Percentiles rank a stretch among this genome's conserved stretches.
These are phyloP conservation scores for Eimeria tenella DNA, from an alignment of 169 alveolate species.

Conservation along the genomic window DNA sequence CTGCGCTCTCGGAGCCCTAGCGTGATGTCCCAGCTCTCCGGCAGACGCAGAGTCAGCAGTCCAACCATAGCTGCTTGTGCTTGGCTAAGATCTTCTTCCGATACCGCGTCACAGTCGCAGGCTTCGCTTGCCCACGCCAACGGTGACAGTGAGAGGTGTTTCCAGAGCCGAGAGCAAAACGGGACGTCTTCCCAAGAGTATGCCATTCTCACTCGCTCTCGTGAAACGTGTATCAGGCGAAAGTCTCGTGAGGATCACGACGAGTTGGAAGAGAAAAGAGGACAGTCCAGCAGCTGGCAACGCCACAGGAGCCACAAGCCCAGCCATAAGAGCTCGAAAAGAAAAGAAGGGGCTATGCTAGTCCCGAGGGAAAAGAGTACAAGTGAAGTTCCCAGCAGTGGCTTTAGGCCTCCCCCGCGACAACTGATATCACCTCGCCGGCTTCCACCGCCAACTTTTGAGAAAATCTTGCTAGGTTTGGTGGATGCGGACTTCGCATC, in stretches of 20 bases:
- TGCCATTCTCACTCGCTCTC: conserved; percentile 1
- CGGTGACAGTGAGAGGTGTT: not conserved
- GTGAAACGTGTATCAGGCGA: not conserved
- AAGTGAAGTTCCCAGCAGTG: not conserved
- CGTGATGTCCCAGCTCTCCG: conserved; percentile 32
- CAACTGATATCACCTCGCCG: conserved; percentile 57
- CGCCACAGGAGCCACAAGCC: conserved; percentile 25
- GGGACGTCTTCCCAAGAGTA: not conserved
- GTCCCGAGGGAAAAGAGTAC: not conserved
- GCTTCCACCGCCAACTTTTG: conserved; percentile 75
- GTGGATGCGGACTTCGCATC: conserved; percentile 35
- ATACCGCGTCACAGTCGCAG: not conserved
- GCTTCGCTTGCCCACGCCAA: not conserved
- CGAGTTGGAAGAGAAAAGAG: not conserved
- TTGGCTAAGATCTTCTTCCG: conserved; percentile 30
- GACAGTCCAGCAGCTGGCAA: conserved; percentile 23
- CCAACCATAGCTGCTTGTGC: conserved; percentile 53
- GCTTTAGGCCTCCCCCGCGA: conserved; percentile 17
- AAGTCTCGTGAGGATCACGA: not conserved
- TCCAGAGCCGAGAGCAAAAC: not conserved
- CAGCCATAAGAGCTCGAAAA: not conserved
- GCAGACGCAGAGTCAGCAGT: conserved; percentile 56
- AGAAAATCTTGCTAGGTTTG: conserved; percentile 64
- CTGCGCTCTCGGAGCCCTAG: conserved; percentile 51
- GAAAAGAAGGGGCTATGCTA: conserved; percentile 1